Conservation (phyloP, 139 green algal genomes). For the Micractinium sp. region DNA sequence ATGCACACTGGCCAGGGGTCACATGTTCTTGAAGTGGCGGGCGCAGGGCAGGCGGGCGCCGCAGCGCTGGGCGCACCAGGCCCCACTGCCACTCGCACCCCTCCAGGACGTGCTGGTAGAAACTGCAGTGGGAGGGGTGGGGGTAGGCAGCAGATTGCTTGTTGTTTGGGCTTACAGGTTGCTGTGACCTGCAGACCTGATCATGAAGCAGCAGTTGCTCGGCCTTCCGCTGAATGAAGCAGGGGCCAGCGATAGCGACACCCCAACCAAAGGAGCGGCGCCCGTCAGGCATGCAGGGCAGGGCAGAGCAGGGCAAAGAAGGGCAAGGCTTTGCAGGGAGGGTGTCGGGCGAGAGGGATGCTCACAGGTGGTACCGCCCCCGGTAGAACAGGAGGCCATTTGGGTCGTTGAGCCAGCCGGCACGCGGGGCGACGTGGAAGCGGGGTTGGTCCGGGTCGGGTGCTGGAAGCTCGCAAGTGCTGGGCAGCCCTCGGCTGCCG, state of each 20-base stretch:
- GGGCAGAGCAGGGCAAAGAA: not conserved
- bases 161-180: too few relatives aligned
- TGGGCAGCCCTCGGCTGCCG: too few relatives aligned
- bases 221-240: too few relatives aligned
- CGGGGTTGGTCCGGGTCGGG: slow-evolving; percentile 39
- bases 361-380: slow-evolving; percentile 67
- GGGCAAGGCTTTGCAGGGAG: not conserved
- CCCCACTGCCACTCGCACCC: slow-evolving; percentile 85
- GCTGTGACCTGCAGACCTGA: too few relatives aligned
- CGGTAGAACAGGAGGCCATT: slow-evolving; percentile 66
- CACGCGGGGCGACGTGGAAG: slow-evolving; percentile 62
- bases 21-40: too few relatives aligned
- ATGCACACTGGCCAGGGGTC: too few relatives aligned
- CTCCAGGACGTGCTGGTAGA: slow-evolving; percentile 81
- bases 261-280: not conserved
- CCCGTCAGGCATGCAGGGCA: not conserved
- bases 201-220: too few relatives aligned
- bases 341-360: not conserved
- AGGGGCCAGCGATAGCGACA: too few relatives aligned
- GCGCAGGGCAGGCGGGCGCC: not conserved
- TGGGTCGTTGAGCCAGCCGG: slow-evolving; percentile 78
- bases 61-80: too few relatives aligned
- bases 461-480: not conserved
- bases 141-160: too few relatives aligned
- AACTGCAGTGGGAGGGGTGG: slow-evolving; percentile 49